Base-by-base conservation (phyloP, 140 eudicot genomes). In the Ambrosia hybrid region DNA sequence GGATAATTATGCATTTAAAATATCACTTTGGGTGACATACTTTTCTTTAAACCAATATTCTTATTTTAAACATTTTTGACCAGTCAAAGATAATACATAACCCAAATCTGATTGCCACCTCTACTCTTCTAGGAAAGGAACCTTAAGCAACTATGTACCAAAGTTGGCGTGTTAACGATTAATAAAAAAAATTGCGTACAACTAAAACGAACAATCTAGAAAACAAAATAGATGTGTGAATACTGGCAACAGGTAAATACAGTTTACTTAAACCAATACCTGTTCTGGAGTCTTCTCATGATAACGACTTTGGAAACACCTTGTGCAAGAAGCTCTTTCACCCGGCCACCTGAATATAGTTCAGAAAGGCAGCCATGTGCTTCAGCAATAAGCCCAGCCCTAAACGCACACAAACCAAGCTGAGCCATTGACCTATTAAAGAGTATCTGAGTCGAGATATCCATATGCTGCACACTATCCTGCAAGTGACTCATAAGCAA, bases 371-470 rank as follows among this genome's bases (percentile, higher is more conserved):
- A 89, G 52, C 90, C 75, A 65, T 89, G 98, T 10, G 76, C 95
- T 73, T 92, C 96, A 30, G 86, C 15, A 65, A 89, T 81, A 56
- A 89, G 95, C 5, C 95, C 96, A 3, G 67, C 85, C 80, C 98
- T 87, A 73, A 89, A 92, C 7, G 96, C 90, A 78, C 95, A 92
- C 15, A 92, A 55, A 10, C 98, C 98, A 73, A 92, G 95, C 45
- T 92, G 98, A 16, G 98, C 89, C 96, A 89, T 92, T 4, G 98
- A 86, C 65, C 98, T 82, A 72, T 92, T 92, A 74, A 85, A 92
- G 6, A 92, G 84, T 51, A 89, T 85, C 78, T 87, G 95, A 8
- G 96, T 92, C 8, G 95, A 87, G 21, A 92, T 83, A 59, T 92
- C 98, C 96, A 92, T 92, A 64, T 85, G 95, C 68, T 89, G 92